A percentile compares a stretch with the other conserved stretches of the same genome.
These are phyloP conservation scores for Mortierella sp. DNA, from an alignment of 371 early-diverging fungal genomes.

Conservation along the genomic window DNA sequence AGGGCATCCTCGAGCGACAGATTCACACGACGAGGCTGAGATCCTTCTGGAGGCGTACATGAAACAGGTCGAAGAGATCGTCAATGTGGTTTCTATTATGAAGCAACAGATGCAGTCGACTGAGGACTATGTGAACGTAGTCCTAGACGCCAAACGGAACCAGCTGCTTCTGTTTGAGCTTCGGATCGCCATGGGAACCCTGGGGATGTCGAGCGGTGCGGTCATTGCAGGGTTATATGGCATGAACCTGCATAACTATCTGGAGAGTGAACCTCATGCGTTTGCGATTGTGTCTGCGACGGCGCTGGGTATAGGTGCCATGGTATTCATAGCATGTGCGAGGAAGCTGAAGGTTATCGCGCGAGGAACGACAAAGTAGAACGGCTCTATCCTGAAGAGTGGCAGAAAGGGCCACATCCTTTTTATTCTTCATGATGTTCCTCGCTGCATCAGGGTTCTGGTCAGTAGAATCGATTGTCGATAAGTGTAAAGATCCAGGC, in stretches of 20 bases:
- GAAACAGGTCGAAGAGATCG: constrained; percentile 87
- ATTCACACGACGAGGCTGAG: constrained; percentile 89
- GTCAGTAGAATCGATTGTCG: constrained; percentile 29
- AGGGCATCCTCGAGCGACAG: constrained; percentile 61
- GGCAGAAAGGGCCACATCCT: no score
- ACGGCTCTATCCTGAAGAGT: no score
- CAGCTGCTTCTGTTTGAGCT: constrained; percentile 85
- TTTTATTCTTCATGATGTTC: background rate
- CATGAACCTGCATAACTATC: constrained; percentile 83
- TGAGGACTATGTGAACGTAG: constrained; percentile 85
- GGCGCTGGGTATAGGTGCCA: constrained; percentile 43
- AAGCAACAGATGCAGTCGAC: constrained; percentile 82
- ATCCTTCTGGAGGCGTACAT: constrained; percentile 88
- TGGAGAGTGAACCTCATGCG: constrained; percentile 75
- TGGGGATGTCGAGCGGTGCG: constrained; percentile 79
- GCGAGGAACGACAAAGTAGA: constrained; percentile 19
- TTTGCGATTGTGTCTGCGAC: constrained; percentile 69
- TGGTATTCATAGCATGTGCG: constrained; percentile 29
- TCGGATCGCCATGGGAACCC: constrained; percentile 78
- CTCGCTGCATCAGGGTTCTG: constrained; percentile 14
- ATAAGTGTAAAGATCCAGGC: constrained; percentile 38
- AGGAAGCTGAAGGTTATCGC: constrained; percentile 22
- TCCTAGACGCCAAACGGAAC: constrained; percentile 84
- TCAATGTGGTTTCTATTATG: constrained; percentile 69
- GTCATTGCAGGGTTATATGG: constrained; percentile 79